Conservation (phyloP, 2,329 filamentous ascomycete species). For the Tolypocladium inflatum region DNA sequence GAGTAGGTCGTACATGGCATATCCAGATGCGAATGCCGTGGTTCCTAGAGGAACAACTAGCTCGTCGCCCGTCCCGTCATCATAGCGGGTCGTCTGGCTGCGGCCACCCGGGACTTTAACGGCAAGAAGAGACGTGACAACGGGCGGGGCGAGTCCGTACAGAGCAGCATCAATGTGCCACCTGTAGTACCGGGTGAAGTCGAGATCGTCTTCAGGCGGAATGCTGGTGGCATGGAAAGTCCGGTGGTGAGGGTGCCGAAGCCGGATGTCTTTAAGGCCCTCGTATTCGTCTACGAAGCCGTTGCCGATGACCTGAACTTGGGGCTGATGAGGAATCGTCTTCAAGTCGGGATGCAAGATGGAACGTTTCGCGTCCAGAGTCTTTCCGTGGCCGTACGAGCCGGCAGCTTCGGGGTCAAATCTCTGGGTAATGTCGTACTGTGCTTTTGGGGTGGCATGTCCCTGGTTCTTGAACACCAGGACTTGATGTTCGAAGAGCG, state of each 20-base stretch:
- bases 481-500: neutral
- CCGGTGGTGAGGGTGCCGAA: neutral
- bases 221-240: neutral
- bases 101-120: neutral
- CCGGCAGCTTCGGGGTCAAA: slow-evolving; percentile 59
- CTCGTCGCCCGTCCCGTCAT: neutral
- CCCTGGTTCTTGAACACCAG: neutral
- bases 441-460: slow-evolving; percentile 25
- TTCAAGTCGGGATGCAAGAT: slow-evolving; percentile 73
- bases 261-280: neutral
- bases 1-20: neutral
- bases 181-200: neutral
- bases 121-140: neutral
- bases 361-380: slow-evolving; percentile 51
- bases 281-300: neutral
- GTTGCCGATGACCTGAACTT: slow-evolving; percentile 21
- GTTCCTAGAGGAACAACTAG: neutral
- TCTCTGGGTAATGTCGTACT: slow-evolving; percentile 63
- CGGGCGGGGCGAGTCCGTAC: neutral
- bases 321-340: slow-evolving; percentile 70
- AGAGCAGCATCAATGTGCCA: neutral
- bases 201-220: neutral
- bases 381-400: slow-evolving; percentile 69
- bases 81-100: neutral
- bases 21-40: neutral